Percentiles rank a stretch among this genome's conserved stretches.
Evolutionary conservation across 441 rosid genomes (phyloP).

Genomic region (Adansonia madagascariensis): DNA sequence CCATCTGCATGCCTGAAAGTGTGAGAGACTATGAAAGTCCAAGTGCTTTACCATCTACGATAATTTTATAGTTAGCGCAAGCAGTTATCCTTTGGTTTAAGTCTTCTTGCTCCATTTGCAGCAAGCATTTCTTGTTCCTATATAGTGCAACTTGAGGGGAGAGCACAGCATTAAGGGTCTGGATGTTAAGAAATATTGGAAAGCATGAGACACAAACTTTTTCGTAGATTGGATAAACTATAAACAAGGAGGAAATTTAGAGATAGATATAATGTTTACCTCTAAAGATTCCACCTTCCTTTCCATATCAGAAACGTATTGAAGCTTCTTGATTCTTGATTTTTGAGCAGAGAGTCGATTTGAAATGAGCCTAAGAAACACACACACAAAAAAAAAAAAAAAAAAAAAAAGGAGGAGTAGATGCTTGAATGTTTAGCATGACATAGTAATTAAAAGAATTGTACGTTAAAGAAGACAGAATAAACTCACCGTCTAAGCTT

Average conservation of each 20-base stretch:
- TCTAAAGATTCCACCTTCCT: slow-evolving; percentile 31
- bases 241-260: background rate
- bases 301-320: slow-evolving; percentile 36
- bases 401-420: background rate
- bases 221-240: background rate
- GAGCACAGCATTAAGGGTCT: slow-evolving; percentile 34
- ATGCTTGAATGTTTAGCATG: background rate
- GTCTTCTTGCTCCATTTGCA: slow-evolving; percentile 31
- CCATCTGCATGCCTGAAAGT: background rate
- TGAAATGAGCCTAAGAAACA: slow-evolving; percentile 33
- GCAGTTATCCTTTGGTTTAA: slow-evolving; percentile 26
- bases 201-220: background rate
- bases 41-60: slow-evolving; percentile 33
- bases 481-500: slow-evolving; percentile 37
- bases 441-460: background rate
- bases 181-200: background rate
- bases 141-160: slow-evolving; percentile 31
- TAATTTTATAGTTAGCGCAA: slow-evolving; percentile 1
- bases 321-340: slow-evolving; percentile 40
- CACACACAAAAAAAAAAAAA: background rate
- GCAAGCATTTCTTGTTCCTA: slow-evolving; percentile 4
- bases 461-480: background rate
- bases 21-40: background rate
- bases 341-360: slow-evolving; percentile 47
- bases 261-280: slow-evolving; percentile 25